Conservation (phyloP, 352 stramenopile genomes). For the Pythium periplocum region DNA sequence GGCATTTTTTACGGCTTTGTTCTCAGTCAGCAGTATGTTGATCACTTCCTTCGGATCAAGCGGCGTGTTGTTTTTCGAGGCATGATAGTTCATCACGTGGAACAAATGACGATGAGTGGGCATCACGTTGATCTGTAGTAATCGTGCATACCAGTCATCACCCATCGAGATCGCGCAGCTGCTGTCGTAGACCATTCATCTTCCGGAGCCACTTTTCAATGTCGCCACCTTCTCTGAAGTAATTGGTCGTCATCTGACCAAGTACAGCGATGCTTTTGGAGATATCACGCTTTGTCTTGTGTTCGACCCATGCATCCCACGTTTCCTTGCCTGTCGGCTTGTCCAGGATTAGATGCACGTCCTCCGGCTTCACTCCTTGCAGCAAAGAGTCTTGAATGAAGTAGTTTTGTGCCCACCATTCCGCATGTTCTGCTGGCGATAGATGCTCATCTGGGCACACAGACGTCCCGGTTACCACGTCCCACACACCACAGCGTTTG, state of each 20-base stretch:
- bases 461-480: background rate
- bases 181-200: slow-evolving; percentile 3
- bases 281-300: slow-evolving; percentile 10
- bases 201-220: slow-evolving; percentile 6
- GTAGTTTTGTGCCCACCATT: background rate
- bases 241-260: slow-evolving; percentile 1
- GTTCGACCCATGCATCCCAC: slow-evolving; percentile 2
- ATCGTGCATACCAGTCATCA: background rate
- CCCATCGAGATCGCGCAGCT: background rate
- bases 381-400: slow-evolving; percentile 4
- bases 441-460: background rate
- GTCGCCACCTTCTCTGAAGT: background rate
- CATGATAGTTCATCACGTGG: no score
- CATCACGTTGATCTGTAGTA: background rate
- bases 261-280: slow-evolving; percentile 2
- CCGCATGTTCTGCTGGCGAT: background rate
- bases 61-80: no score
- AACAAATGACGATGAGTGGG: slow-evolving; percentile 1
- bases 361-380: background rate
- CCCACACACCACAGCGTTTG: background rate
- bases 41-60: no score
- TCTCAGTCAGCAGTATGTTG: no score
- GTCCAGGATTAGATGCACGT: slow-evolving; percentile 2
- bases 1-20: no score
- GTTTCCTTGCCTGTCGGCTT: background rate